Percentiles rank a stretch among this genome's conserved stretches.
Conservation (phyloP, 2,329 filamentous ascomycete species). For the Aspergillus jensenii region DNA sequence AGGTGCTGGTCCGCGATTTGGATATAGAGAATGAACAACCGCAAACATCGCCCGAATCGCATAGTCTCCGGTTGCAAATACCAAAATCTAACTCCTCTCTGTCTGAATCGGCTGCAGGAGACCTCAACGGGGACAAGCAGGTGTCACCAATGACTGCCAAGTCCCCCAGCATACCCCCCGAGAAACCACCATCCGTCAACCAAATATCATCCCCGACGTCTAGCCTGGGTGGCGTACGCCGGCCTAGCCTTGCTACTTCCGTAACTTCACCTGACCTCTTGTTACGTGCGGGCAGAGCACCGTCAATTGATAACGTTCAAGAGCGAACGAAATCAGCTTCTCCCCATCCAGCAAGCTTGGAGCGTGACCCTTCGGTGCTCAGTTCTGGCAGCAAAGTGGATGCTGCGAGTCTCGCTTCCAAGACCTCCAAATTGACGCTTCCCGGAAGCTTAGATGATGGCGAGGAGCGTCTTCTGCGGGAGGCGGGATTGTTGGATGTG, state of each 20-base stretch:
- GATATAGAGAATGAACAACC: conserved; percentile 63
- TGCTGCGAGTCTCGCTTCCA: conserved; percentile 33
- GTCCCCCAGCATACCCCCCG: conserved; percentile 16
- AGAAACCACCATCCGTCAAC: conserved; percentile 18
- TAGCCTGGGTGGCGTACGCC: conserved; percentile 24
- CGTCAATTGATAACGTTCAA: conserved; percentile 25
- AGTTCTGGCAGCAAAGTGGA: conserved; percentile 39
- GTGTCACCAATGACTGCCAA: conserved; percentile 14
- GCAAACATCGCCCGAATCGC: conserved; percentile 30
- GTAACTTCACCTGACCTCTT: conserved; percentile 32
- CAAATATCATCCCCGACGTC: conserved; percentile 23
- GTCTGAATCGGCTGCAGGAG: conserved; percentile 13
- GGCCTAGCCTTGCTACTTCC: conserved; percentile 35
- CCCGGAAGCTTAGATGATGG: conserved; percentile 57
- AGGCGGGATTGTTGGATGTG: conserved; percentile 63
- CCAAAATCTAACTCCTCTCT: conserved; percentile 14
- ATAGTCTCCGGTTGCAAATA: conserved; percentile 18
- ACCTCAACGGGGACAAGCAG: conserved; percentile 7
- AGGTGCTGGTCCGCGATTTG: conserved; percentile 81
- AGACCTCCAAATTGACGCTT: conserved; percentile 35
- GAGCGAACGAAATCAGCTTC: conserved; percentile 30
- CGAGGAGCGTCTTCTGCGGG: conserved; percentile 66
- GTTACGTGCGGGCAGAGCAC: conserved; percentile 25
- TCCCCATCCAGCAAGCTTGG: conserved; percentile 26
- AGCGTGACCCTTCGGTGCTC: conserved; percentile 40